Base-by-base conservation (phyloP, 768 basidiomycete genomes). In the Strobilomyces dryophilus region DNA sequence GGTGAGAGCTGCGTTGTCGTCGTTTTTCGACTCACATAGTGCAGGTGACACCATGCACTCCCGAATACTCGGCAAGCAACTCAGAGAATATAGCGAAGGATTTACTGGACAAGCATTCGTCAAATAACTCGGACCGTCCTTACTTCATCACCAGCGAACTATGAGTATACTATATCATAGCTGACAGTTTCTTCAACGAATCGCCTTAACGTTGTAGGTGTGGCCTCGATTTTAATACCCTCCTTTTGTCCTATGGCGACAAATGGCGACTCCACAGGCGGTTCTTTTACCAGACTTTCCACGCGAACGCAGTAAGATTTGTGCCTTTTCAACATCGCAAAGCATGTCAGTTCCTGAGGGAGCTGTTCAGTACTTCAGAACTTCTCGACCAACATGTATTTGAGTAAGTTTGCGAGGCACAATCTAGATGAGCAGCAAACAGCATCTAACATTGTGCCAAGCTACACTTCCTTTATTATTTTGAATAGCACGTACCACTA, bases 121-220 rank as follows among this genome's bases (percentile, higher is more conserved):
- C 56, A 15, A 72, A 76, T 27, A 79, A 79, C 55, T 79, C 79
- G 6, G 77, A 76, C 57, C 74, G 81, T 15, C 81, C 81, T 8
- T 49, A 43, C 15, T 26, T 66, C 32, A 47, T 62, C n/a, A 59
- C 54, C n/a, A 53, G 32, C 8, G 51, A 56, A 1, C 14, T 57
- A 56, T 66, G 18, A 27, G 55, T 24, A 17, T 11, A 12, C 35
- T 24, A 27, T 49, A 11, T 1, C 11, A 26, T 24, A 27, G 3
- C 2, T 37, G 0, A 21, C 12, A 27, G 8, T 18, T 9, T n/a
- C 11, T 42, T 20, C 9, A 9, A 15, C 31, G 32, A 4, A 10
- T 32, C 8, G 20, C 26, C 3, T n/a, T n/a, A n/a, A n/a, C n/a
- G n/a, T n/a, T n/a, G 11, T 21, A 61, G 56, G 26, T 54, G 61